Conservation (phyloP, 2,329 filamentous ascomycete species). For the Talaromyces marneffei region DNA sequence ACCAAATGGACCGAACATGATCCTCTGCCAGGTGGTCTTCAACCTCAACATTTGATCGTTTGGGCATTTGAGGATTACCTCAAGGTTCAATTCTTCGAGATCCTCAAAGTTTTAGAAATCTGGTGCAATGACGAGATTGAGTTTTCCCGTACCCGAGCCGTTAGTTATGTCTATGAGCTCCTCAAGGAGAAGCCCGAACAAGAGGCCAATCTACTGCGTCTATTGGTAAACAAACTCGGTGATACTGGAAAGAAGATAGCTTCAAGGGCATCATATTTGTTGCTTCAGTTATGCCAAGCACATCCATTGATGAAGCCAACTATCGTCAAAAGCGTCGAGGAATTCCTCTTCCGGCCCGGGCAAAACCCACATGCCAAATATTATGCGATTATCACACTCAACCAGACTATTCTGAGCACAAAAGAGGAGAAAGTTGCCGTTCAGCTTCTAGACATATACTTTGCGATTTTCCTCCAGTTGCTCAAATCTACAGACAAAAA, state of each 20-base stretch:
- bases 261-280: conserved; percentile 82
- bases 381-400: conserved; percentile 92
- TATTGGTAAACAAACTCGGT: conserved; percentile 94
- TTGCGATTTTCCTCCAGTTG: conserved; percentile 76
- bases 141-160: conserved; percentile 78
- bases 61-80: conserved; percentile 96
- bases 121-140: conserved; percentile 96
- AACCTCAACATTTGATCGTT: conserved; percentile 69
- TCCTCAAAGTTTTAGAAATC: conserved; percentile 81
- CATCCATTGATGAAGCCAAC: conserved; percentile 93
- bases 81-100: conserved; percentile 87
- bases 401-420: conserved; percentile 85
- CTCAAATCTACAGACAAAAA: conserved; percentile 53
- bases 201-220: conserved; percentile 82
- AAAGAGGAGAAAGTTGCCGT: conserved; percentile 78
- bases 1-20: conserved; percentile 64
- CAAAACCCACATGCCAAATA: conserved; percentile 88
- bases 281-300: conserved; percentile 82
- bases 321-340: conserved; percentile 79
- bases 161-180: conserved; percentile 87
- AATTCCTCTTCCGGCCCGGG: conserved; percentile 78
- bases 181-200: conserved; percentile 96
- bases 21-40: conserved; percentile 65
- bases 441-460: conserved; percentile 83
- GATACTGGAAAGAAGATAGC: conserved; percentile 94